These are phyloP conservation scores for Penicillium capsulatum DNA, from an alignment of 2,329 filamentous ascomycete species.

Conservation along the genomic window DNA sequence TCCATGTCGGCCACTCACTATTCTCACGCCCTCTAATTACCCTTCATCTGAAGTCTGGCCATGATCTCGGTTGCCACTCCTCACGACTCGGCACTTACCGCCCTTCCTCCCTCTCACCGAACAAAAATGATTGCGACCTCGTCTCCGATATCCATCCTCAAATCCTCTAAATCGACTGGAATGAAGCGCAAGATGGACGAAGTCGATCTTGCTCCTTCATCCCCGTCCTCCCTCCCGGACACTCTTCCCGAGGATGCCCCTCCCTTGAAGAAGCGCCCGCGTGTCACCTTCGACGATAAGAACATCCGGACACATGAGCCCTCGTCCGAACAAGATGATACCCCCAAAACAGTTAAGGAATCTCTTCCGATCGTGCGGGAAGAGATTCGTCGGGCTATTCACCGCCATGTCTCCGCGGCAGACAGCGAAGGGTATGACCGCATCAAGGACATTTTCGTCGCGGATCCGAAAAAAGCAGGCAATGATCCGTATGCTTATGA, in stretches of 20 bases:
- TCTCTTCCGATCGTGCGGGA: constrained; percentile 56
- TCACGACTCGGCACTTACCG: constrained; percentile 25
- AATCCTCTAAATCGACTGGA: constrained; percentile 32
- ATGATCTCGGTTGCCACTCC: constrained; percentile 36
- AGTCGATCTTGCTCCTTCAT: constrained; percentile 32
- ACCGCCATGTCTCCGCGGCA: constrained; percentile 48
- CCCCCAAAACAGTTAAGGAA: constrained; percentile 43
- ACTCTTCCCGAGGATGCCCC: constrained; percentile 24
- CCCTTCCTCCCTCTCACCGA: constrained; percentile 20
- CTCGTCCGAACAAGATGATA: constrained; percentile 33
- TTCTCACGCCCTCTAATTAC: constrained; percentile 5
- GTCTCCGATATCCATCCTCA: constrained; percentile 36
- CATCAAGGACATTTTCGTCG: constrained; percentile 51
- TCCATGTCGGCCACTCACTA: constrained; percentile 21
- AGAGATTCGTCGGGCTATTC: constrained; percentile 57
- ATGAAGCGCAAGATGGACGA: constrained; percentile 40
- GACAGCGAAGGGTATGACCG: constrained; percentile 56
- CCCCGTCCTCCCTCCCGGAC: constrained; percentile 29
- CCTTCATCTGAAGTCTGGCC: constrained; percentile 13
- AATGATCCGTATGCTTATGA: constrained; percentile 36
- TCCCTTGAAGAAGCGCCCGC: constrained; percentile 39
- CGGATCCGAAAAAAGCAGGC: constrained; percentile 44
- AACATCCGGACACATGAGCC: constrained; percentile 34
- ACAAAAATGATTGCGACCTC: constrained; percentile 33
- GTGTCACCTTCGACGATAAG: constrained; percentile 43